Evolutionary conservation across 805 yeast genomes (phyloP), one percentile per base, ranked within the genome.

Genomic region (Suhomyces sp.): DNA sequence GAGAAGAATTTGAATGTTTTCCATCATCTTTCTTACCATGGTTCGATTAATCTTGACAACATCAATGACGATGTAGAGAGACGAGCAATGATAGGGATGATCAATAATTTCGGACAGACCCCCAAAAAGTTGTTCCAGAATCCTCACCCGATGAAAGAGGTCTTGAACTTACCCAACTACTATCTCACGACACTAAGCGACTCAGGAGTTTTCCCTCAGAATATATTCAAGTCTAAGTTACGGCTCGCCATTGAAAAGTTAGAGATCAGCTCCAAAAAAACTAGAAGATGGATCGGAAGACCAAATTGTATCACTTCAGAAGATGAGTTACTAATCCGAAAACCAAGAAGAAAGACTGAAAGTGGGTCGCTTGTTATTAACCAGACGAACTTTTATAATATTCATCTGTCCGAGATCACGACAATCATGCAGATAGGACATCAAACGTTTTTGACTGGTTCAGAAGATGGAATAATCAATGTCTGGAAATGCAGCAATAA

Each of bases 61-160:
- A 86, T 90, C 52, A 77, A 81, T 54, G 92, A 90, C 63, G 90
- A 84, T 36, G 77, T 80, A 55, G 96, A 90, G 67, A 78, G 85
- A 57, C 75, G 84, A 38, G 93, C 96, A 0, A 78, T 87, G 2
- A 87, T 90, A 22, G 92, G 96, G 1, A 87, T 88, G 60, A 90
- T 90, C 49, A 94, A 91, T 64, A 90, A 90, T 67, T 90, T 90
- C 75, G 97, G 97, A 0, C 97, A 90, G 64, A 90, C 96, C 0
- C 97, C 97, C 1, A 63, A 80, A 47, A 88, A 87, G 59, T 71
- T 91, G 9, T 89, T 91, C 60, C 73, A 71, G 15, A 79, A 78
- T 49, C 86, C 91, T 0, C 97, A 90, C 66, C 86, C 87, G 0
- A 57, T 63, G 24, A 74, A 78, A 51, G 81, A 73, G 2, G 67